phyloP scores from a whole-genome alignment of 2,329 filamentous ascomycete genomes.

The Reticulascus tulasneorum region DNA sequence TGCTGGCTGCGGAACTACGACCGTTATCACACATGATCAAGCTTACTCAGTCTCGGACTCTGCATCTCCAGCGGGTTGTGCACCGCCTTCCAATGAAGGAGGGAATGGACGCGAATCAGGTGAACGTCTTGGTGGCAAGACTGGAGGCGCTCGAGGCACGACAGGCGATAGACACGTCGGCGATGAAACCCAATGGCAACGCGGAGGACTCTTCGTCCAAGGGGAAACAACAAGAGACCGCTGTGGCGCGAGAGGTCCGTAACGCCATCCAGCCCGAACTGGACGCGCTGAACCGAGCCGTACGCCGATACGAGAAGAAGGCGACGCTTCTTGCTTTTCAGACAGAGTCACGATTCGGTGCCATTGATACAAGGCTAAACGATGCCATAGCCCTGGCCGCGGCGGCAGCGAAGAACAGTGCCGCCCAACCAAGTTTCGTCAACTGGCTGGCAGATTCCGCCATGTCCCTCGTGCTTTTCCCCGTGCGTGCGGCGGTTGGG shows the following conservation, averaged over 20 bases:
- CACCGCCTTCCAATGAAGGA: constrained; percentile 45
- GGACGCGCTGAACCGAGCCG: constrained; percentile 82
- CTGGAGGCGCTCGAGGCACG: constrained; percentile 67
- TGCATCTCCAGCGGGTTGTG: constrained; percentile 76
- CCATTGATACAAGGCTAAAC: constrained; percentile 66
- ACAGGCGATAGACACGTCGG: constrained; percentile 31
- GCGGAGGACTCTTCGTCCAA: constrained; percentile 30
- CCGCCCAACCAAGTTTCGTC: constrained; percentile 30
- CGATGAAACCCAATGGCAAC: constrained; percentile 25
- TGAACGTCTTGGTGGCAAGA: constrained; percentile 59
- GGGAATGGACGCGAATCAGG: constrained; percentile 24
- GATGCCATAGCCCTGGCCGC: constrained; percentile 80
- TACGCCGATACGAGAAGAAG: constrained; percentile 89
- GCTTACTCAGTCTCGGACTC: constrained; percentile 72
- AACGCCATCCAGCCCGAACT: constrained; percentile 73
- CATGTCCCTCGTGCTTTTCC: constrained; percentile 32
- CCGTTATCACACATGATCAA: constrained; percentile 79
- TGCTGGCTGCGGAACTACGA: constrained; percentile 80
- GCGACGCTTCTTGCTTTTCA: constrained; percentile 70
- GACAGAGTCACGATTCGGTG: constrained; percentile 69
- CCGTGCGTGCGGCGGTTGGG: constrained; percentile 34
- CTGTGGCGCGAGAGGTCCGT: constrained; percentile 54
- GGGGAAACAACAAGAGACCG: constrained; percentile 37
- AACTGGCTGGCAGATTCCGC: constrained; percentile 33
- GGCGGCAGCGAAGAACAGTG: constrained; percentile 58